Evolutionary conservation across 2,329 filamentous ascomycete species (phyloP), one percentile per base, ranked within the genome.

Genomic region (Tolypocladium paradoxum): DNA sequence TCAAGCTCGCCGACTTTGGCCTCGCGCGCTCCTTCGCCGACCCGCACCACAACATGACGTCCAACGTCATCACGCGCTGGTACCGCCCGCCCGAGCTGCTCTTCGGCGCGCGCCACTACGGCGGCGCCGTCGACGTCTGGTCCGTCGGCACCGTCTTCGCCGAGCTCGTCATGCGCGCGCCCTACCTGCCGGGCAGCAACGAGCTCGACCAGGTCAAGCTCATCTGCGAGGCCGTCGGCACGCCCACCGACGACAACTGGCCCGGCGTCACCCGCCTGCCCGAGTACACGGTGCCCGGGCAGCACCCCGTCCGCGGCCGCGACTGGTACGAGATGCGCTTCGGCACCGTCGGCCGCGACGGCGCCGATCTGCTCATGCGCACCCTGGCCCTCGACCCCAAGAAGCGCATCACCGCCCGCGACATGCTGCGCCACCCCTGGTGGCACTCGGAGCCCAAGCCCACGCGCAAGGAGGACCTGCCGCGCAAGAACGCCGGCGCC

Each of bases 1-100:
- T 99, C 65, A 97, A 97, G 69, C 82, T 99, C 50, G 93, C 92
- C 36, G 93, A 99, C 85, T 99, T 99, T 63, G 93, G 93, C 77
- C 83, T 99, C 35, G 93, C 93, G 6, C 79, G 93, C 57, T 82
- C 79, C 56, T 96, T 96, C 68, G 86, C 90, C 8, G 93, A 99
- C 68, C 92, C 93, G 0, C 88, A 90, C 63, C 76, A 83, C 53
- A 79, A 79, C 61, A 99, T 99, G 93, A 96, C 92, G 1, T 84
- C 85, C 64, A 90, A 93, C 64, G 92, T 96, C 58, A 95, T 99
- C 68, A 99, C 93, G 20, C 84, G 90, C 58, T 99, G 93, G 90
- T 99, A 97, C 74, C 82, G 92, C 1, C 91, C 93, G 0, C 91
- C 91, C 0, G 93, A 99, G 75, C 80, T 99, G 24, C 83, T 97